Percentiles rank a stretch among this genome's conserved stretches.
phyloP scores from a whole-genome alignment of 148 eudicot genomes.

The Vaccinium darrowii region DNA sequence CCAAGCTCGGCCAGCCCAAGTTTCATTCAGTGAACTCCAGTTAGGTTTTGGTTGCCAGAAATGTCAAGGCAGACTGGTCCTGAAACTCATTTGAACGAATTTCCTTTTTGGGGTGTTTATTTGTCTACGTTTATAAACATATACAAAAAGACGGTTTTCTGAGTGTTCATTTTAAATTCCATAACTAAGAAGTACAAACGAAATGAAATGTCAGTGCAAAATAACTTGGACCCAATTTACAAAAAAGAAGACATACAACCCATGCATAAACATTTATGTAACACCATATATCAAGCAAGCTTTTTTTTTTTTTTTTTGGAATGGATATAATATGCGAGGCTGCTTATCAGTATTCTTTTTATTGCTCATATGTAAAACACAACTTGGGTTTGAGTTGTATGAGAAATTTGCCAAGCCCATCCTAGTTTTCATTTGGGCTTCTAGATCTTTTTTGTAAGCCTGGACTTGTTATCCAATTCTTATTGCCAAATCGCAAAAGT shows the following conservation, averaged over 20 bases:
- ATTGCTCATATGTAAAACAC: neutral
- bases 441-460: neutral
- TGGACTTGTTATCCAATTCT: neutral
- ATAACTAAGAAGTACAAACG: neutral
- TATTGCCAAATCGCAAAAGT: too few relatives aligned
- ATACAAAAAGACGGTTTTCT: neutral
- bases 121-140: neutral
- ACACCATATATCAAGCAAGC: neutral
- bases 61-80: neutral
- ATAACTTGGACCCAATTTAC: neutral
- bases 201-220: neutral
- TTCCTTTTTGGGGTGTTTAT: neutral
- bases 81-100: neutral
- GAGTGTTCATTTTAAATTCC: neutral
- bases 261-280: neutral
- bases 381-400: neutral
- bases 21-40: neutral
- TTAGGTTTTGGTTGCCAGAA: neutral
- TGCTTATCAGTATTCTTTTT: neutral
- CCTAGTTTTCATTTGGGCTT: neutral
- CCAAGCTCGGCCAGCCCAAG: neutral
- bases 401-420: neutral
- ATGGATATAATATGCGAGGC: too few relatives aligned
- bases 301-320: too few relatives aligned
- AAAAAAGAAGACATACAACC: neutral